Percentiles rank a stretch among this genome's conserved stretches.
Evolutionary conservation across 1,284 basidiomycete genomes (phyloP).

Genomic region (Cryptococcus sp.): DNA sequence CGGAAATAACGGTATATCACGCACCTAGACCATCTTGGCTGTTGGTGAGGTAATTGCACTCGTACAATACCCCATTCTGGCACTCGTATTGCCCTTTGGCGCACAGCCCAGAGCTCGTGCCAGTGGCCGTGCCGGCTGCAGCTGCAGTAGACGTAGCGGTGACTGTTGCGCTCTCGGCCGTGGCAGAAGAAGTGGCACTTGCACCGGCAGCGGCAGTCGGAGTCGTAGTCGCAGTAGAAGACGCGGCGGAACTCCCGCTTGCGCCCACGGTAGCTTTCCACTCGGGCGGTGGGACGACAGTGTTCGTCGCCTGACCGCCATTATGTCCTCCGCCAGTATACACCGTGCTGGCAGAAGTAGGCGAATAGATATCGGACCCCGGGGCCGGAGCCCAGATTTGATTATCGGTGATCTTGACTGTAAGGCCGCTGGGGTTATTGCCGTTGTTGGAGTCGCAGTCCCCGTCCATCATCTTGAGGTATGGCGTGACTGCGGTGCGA

Average conservation of each 20-base stretch:
- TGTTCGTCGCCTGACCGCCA: background rate
- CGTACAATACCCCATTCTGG: background rate
- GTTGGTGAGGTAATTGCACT: conserved; percentile 12
- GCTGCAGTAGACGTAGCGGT: background rate
- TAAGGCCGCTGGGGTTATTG: conserved; percentile 29
- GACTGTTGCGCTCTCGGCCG: background rate
- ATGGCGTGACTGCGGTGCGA: conserved; percentile 7
- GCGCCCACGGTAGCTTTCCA: conserved; percentile 1
- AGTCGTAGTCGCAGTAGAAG: background rate
- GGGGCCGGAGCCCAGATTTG: conserved; percentile 19
- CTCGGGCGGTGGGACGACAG: conserved; percentile 3
- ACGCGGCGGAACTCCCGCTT: background rate
- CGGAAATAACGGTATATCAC: background rate
- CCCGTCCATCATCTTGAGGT: conserved; percentile 11
- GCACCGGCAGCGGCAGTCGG: background rate
- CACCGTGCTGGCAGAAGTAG: conserved; percentile 7
- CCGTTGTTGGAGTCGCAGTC: conserved; percentile 10
- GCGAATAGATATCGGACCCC: conserved; percentile 7
- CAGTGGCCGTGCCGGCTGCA: background rate
- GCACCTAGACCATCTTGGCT: conserved; percentile 5
- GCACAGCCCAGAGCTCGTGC: background rate
- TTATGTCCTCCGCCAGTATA: conserved; percentile 10
- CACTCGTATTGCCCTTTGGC: conserved; percentile 9
- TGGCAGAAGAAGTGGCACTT: background rate
- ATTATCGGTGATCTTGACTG: conserved; percentile 29